Percentiles rank a stretch among this genome's conserved stretches.
These are phyloP conservation scores for Colletotrichum sidae DNA, from an alignment of 2,329 filamentous ascomycete species.

Conservation along the genomic window DNA sequence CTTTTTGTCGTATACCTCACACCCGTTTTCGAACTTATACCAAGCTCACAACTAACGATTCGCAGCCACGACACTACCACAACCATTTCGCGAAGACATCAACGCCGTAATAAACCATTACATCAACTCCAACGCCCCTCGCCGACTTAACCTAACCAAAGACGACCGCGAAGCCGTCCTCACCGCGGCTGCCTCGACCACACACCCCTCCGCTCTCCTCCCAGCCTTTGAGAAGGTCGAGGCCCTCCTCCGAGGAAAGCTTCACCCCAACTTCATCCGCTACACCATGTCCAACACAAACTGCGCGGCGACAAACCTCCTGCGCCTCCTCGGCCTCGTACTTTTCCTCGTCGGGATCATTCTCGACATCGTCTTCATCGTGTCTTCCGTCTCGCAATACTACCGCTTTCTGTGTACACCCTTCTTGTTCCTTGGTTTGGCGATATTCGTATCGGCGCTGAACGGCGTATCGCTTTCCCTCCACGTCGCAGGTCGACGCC, in stretches of 20 bases:
- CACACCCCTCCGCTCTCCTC: constrained; percentile 57
- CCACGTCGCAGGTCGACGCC: constrained; percentile 46
- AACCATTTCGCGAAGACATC: constrained; percentile 56
- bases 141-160: constrained; percentile 51
- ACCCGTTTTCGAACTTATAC: no score
- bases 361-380: constrained; percentile 47
- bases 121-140: constrained; percentile 48
- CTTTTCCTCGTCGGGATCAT: constrained; percentile 43
- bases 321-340: constrained; percentile 40
- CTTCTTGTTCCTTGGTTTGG: constrained; percentile 51
- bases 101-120: constrained; percentile 52
- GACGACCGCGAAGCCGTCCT: constrained; percentile 53
- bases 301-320: constrained; percentile 46
- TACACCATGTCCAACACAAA: constrained; percentile 54
- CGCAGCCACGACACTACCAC: constrained; percentile 32
- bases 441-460: constrained; percentile 48
- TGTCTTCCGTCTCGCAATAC: constrained; percentile 44
- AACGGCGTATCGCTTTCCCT: constrained; percentile 52
- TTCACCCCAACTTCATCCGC: constrained; percentile 53
- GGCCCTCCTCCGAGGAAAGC: constrained; percentile 48
- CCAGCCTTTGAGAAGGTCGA: constrained; percentile 53
- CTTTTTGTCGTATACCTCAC: not conserved
- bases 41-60: not conserved
- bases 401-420: constrained; percentile 45
- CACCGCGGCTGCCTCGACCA: constrained; percentile 54